Evolutionary conservation across 306 rosid species (phyloP).

Genomic region (Acacia crassicarpa): DNA sequence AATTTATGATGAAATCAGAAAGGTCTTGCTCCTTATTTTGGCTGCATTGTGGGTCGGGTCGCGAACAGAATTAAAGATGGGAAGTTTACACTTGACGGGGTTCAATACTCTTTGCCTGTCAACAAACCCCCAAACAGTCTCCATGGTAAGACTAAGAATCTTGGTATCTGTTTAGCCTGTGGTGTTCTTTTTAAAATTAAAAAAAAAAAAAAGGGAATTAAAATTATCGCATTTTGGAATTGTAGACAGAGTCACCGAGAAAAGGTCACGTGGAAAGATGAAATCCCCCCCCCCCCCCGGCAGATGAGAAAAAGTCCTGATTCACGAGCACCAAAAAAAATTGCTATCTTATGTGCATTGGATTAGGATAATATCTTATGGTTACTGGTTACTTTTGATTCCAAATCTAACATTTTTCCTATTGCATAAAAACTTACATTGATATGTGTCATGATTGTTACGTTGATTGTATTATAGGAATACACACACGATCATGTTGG

Average conservation of each 20-base stretch:
- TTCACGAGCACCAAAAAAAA: not conserved
- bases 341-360: not conserved
- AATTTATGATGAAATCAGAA: slow-evolving; percentile 46
- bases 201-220: not conserved
- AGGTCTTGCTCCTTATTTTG: slow-evolving; percentile 81
- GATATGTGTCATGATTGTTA: slow-evolving; percentile 2
- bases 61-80: slow-evolving; percentile 91
- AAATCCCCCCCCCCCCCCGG: not conserved
- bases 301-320: not conserved
- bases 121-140: slow-evolving; percentile 92
- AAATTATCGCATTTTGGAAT: not conserved
- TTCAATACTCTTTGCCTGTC: slow-evolving; percentile 68
- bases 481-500: not conserved
- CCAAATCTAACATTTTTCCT: not conserved
- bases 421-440: not conserved
- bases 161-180: slow-evolving; percentile 7
- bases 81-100: slow-evolving; percentile 74
- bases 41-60: slow-evolving; percentile 96
- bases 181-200: not conserved
- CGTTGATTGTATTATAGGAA: not conserved
- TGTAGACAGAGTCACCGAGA: not conserved
- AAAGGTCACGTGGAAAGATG: not conserved
- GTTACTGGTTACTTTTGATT: not conserved
- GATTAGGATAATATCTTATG: not conserved
- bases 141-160: slow-evolving; percentile 79